These are phyloP conservation scores for Diaporthe aspalathi DNA, from an alignment of 2,329 filamentous ascomycete genomes.

Conservation along the genomic window DNA sequence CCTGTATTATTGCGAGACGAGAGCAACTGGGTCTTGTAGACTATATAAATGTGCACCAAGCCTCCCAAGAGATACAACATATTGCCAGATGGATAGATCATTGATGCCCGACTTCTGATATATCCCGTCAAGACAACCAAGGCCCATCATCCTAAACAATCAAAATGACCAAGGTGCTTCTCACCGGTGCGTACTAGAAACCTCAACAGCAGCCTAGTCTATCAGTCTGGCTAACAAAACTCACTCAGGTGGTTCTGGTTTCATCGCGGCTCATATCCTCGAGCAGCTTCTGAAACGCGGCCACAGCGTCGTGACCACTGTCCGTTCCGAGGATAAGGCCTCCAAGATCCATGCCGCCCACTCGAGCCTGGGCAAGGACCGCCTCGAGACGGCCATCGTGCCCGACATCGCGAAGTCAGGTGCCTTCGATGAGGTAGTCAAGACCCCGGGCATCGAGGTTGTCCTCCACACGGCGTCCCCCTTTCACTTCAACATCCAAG, in stretches of 20 bases:
- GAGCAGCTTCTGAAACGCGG: slow-evolving; percentile 63
- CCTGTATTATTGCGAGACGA: slow-evolving; percentile 5
- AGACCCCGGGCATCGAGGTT: slow-evolving; percentile 62
- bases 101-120: background rate
- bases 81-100: background rate
- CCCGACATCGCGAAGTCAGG: slow-evolving; percentile 79
- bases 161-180: slow-evolving; percentile 59
- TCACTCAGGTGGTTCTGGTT: slow-evolving; percentile 61
- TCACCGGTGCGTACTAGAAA: slow-evolving; percentile 53
- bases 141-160: background rate
- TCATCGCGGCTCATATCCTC: slow-evolving; percentile 66
- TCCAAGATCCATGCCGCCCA: slow-evolving; percentile 62
- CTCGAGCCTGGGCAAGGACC: slow-evolving; percentile 53
- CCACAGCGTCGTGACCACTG: slow-evolving; percentile 66
- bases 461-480: slow-evolving; percentile 72
- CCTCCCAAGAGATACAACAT: background rate
- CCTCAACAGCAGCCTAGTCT: background rate
- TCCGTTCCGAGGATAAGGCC: slow-evolving; percentile 66
- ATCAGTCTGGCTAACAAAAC: background rate
- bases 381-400: slow-evolving; percentile 70
- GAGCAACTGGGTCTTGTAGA: background rate
- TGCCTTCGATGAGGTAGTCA: slow-evolving; percentile 76
- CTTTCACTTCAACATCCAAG: slow-evolving; percentile 65
- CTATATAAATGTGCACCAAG: slow-evolving; percentile 1
- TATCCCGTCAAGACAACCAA: background rate